Percentiles rank a stretch among this genome's conserved stretches.
These are phyloP conservation scores for Luffa acutangula DNA, from an alignment of 306 rosid species.

Conservation along the genomic window DNA sequence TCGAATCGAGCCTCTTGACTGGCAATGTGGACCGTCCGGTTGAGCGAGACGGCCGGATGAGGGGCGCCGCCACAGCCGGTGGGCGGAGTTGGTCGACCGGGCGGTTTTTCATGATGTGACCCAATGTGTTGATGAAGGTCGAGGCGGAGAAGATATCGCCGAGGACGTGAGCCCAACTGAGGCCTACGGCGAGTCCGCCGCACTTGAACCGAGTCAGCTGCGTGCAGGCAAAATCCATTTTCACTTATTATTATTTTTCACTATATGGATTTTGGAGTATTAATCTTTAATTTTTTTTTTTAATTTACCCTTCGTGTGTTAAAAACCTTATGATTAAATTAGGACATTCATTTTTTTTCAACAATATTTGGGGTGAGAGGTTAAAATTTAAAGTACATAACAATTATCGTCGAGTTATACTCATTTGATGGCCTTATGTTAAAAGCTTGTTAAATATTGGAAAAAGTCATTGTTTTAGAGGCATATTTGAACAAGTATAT, in stretches of 20 bases:
- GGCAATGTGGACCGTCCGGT: conserved; percentile 18
- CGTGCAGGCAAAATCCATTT: background rate
- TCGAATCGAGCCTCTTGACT: conserved; percentile 17
- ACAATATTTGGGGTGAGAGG: no score
- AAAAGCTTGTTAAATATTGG: no score
- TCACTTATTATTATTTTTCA: background rate
- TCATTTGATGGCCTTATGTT: no score
- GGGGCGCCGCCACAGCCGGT: conserved; percentile 6
- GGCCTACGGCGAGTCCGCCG: conserved; percentile 64
- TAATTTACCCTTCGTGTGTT: no score
- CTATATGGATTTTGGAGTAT: no score
- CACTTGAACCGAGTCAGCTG: conserved; percentile 70
- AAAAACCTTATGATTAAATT: no score
- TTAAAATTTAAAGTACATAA: no score
- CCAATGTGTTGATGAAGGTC: conserved; percentile 45
- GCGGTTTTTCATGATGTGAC: conserved; percentile 27
- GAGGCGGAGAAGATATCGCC: conserved; percentile 71
- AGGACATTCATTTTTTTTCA: no score
- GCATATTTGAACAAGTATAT: no score
- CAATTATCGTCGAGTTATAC: no score
- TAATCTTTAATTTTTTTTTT: no score
- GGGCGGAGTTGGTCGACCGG: conserved; percentile 13
- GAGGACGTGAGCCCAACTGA: conserved; percentile 78
- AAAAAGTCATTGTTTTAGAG: no score
- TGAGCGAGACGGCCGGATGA: background rate